These are phyloP conservation scores for Phyllosticta ampelicida DNA, from an alignment of 2,329 filamentous ascomycete genomes.

Conservation along the genomic window DNA sequence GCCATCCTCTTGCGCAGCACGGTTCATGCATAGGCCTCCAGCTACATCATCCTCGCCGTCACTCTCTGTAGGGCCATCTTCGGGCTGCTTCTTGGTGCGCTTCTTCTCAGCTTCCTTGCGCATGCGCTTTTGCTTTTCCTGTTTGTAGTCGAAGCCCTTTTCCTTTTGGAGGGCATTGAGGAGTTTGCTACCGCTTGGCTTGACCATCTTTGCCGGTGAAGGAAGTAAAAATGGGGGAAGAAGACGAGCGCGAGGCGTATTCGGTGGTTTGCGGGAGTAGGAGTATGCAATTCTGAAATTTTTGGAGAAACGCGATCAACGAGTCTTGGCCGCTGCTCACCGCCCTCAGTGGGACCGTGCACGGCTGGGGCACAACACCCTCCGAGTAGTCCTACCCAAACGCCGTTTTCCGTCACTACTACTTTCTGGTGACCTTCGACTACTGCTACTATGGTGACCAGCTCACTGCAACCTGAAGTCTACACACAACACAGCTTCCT, in stretches of 20 bases:
- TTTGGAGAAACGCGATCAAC: slow-evolving; percentile 24
- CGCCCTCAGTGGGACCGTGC: slow-evolving; percentile 14
- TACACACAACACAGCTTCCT: background rate
- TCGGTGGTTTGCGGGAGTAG: slow-evolving; percentile 18
- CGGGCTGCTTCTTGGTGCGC: slow-evolving; percentile 43
- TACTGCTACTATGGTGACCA: background rate
- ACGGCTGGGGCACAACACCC: background rate
- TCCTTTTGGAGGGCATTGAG: slow-evolving; percentile 47
- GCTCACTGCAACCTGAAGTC: too few species aligned
- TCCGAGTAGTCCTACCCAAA: slow-evolving; percentile 1
- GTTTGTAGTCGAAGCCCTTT: slow-evolving; percentile 56
- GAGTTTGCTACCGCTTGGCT: slow-evolving; percentile 44
- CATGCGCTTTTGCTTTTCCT: slow-evolving; percentile 56
- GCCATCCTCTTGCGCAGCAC: slow-evolving; percentile 14
- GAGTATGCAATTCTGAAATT: slow-evolving; percentile 22
- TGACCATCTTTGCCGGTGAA: slow-evolving; percentile 31
- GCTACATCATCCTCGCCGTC: slow-evolving; percentile 13
- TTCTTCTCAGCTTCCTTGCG: slow-evolving; percentile 33
- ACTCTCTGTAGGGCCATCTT: slow-evolving; percentile 15
- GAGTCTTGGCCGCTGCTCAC: slow-evolving; percentile 20
- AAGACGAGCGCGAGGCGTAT: background rate
- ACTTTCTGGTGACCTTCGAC: too few species aligned
- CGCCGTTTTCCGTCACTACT: too few species aligned
- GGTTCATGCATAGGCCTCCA: slow-evolving; percentile 11
- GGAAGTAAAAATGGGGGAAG: too few species aligned